phyloP scores from a whole-genome alignment of 495 filamentous ascomycete species.

The Parathielavia appendiculata region DNA sequence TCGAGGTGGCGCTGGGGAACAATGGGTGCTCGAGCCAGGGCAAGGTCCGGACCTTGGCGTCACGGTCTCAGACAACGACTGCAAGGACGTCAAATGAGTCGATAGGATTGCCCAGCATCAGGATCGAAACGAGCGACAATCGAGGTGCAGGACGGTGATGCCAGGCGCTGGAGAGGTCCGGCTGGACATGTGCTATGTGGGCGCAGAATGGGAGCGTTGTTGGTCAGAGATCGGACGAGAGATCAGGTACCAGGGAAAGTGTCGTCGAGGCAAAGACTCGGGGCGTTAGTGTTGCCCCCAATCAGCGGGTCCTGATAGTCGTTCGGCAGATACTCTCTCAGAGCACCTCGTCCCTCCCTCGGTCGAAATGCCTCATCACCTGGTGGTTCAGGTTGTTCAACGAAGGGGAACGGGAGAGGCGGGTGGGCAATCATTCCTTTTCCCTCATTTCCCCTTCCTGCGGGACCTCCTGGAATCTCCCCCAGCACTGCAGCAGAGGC shows the following conservation, averaged over 20 bases:
- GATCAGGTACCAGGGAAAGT: no score
- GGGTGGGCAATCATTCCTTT: slow-evolving; percentile 15
- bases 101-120: background rate
- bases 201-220: background rate
- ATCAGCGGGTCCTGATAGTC: no score
- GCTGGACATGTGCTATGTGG: background rate
- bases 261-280: background rate
- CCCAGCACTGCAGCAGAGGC: no score
- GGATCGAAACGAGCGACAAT: slow-evolving; percentile 5
- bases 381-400: slow-evolving; percentile 1
- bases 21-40: slow-evolving; percentile 13
- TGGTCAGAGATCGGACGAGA: background rate
- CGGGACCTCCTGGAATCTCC: slow-evolving; percentile 4
- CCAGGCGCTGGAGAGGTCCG: background rate
- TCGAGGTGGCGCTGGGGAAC: slow-evolving; percentile 6
- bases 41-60: slow-evolving; percentile 18
- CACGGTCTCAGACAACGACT: slow-evolving; percentile 7
- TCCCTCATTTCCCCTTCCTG: background rate
- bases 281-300: background rate
- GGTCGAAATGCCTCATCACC: slow-evolving; percentile 9
- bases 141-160: background rate
- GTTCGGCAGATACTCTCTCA: no score
- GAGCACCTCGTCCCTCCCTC: background rate
- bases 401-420: background rate
- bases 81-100: background rate